Conservation (phyloP, 2,329 filamentous ascomycete genomes). For the Macrophomina tecta region DNA sequence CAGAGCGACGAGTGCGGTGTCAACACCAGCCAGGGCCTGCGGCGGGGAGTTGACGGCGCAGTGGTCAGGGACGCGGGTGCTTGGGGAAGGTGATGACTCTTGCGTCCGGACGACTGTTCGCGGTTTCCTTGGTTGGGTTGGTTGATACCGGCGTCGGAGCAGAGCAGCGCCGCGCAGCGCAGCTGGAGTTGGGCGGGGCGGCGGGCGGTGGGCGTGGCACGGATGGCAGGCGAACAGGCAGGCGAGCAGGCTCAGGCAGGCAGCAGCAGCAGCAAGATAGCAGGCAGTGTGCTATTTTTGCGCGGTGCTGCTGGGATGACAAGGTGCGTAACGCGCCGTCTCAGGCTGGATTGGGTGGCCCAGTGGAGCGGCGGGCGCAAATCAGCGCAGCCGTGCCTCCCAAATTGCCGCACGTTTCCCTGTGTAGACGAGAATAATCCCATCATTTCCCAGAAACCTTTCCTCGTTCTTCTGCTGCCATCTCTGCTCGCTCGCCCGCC, state of each 20-base stretch:
- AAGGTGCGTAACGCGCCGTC: not conserved
- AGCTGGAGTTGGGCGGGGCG: too few relatives aligned
- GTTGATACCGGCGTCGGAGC: too few relatives aligned
- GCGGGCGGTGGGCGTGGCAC: not conserved
- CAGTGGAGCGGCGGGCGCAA: conserved; percentile 13
- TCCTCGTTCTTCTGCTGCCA: conserved; percentile 22
- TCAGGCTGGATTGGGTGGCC: not conserved
- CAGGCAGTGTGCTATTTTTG: conserved; percentile 21
- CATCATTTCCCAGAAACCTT: conserved; percentile 18
- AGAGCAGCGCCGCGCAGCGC: too few relatives aligned
- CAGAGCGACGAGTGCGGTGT: too few relatives aligned
- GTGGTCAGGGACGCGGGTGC: too few relatives aligned
- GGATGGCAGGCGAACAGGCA: not conserved
- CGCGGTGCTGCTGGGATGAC: conserved; percentile 1
- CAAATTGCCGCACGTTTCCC: conserved; percentile 10
- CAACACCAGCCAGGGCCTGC: too few relatives aligned
- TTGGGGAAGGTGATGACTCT: too few relatives aligned
- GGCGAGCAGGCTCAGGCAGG: not conserved
- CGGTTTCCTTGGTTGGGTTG: too few relatives aligned
- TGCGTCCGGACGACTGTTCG: too few relatives aligned
- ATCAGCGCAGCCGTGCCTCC: conserved; percentile 11
- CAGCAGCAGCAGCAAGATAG: conserved; percentile 19
- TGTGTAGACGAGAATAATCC: not conserved
- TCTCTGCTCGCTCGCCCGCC: conserved; percentile 16
- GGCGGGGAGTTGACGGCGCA: too few relatives aligned